A percentile compares a stretch with the other conserved stretches of the same genome.
Evolutionary conservation across 2,329 filamentous ascomycete genomes (phyloP).

Genomic region (Aureobasidium melanogenum): DNA sequence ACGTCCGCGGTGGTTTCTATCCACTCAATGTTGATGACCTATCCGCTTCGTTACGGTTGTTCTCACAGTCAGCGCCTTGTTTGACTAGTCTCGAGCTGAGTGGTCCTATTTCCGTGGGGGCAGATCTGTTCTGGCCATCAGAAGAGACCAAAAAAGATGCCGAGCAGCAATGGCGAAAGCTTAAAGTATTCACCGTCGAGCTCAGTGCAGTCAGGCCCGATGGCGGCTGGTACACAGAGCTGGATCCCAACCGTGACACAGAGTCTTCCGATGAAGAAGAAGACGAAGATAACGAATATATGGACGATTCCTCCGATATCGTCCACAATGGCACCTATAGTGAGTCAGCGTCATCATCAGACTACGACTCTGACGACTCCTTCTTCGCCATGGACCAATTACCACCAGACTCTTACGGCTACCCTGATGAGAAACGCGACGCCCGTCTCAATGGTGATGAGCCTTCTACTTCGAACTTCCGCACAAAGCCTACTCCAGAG

Average conservation of each 20-base stretch:
- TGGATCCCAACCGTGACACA: neutral
- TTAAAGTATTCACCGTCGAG: neutral
- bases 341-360: neutral
- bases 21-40: neutral
- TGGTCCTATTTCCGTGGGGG: neutral
- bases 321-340: neutral
- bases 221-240: conserved; percentile 1
- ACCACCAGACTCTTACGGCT: neutral
- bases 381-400: neutral
- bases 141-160: neutral
- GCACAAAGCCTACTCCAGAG: neutral
- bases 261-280: neutral
- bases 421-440: neutral
- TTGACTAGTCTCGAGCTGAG: neutral
- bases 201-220: neutral
- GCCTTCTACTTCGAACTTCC: neutral
- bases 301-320: neutral
- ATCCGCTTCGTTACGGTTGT: neutral
- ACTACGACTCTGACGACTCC: neutral
- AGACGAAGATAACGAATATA: neutral
- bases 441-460: neutral
- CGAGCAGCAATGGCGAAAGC: neutral
- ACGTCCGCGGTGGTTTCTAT: neutral
- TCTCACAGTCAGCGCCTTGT: neutral
- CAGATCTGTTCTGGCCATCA: neutral